Evolutionary conservation across 805 yeast genomes (phyloP), one percentile per base, ranked within the genome.

Genomic region (Tetrapisispora phaffii): DNA sequence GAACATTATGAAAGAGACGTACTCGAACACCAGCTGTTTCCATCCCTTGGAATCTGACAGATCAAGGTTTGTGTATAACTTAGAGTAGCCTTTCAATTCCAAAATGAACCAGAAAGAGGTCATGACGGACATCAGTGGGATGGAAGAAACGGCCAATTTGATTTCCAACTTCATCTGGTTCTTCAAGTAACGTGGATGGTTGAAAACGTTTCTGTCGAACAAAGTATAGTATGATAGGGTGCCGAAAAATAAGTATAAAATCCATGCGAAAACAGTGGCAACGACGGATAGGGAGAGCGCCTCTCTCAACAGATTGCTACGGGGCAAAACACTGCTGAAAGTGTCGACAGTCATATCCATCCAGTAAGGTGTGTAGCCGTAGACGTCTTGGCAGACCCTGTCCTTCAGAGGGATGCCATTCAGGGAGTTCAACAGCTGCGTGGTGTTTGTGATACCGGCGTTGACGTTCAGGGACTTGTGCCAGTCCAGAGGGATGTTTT

Each of bases 141-240:
- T 88, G 15, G 97, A 82, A 17, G 82, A 66, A 48, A 77, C 51
- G 0, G 96, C 96, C 60, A 80, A 82, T 50, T 74, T 68, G 50
- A 90, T 84, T 63, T 93, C 98, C 60, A 86, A 69, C 5, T 76
- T 67, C 77, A 93, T 79, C 70, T 93, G 98, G 68, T 93, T 90
- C 64, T 93, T 93, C 66, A 93, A 74, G 66, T 85, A 90, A 63
- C 96, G 77, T 48, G 98, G 98, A 65, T 93, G 98, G 67, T 90
- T 86, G 75, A 90, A 87, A 47, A 87, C 85, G 44, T 80, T 80
- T 60, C 81, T 83, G 66, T 93, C 97, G 62, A 86, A 93, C 21
- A 93, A 79, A 54, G 82, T 78, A 32, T 72, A 53, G 63, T 85
- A 93, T 10, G 95, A 80, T n/a, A 84, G 55, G 15, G 80, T 71